Percentiles rank a stretch among this genome's conserved stretches.
Conservation (phyloP, 164 flowering plant genomes). For the Nelumbo lutea region DNA sequence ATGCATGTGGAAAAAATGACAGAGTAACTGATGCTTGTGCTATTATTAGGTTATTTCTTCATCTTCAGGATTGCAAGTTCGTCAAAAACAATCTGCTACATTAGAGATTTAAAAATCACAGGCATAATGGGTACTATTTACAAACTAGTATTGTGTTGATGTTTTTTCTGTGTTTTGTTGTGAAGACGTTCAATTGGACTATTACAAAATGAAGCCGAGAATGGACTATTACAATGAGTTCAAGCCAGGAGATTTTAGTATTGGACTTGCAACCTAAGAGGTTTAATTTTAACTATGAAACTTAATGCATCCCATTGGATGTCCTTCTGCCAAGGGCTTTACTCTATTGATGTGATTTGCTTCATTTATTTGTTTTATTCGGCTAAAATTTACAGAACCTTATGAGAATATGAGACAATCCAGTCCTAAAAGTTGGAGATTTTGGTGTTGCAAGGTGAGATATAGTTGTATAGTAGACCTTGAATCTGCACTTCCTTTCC, state of each 20-base stretch:
- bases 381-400: constrained; percentile 40
- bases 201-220: too few relatives aligned
- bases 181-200: neutral
- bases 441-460: constrained; percentile 65
- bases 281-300: neutral
- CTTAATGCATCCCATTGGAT: too few relatives aligned
- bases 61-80: constrained; percentile 55
- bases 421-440: constrained; percentile 54
- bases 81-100: constrained; percentile 48
- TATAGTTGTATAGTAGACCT: neutral
- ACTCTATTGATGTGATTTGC: neutral
- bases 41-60: constrained; percentile 12
- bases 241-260: too few relatives aligned
- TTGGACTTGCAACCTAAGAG: too few relatives aligned
- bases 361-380: constrained; percentile 5
- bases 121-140: constrained; percentile 19
- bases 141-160: neutral
- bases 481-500: neutral
- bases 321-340: too few relatives aligned
- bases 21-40: neutral
- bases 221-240: too few relatives aligned
- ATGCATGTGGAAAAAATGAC: neutral
- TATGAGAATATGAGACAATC: constrained; percentile 27
- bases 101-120: constrained; percentile 60
- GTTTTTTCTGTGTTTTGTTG: neutral